Conservation (phyloP, 441 rosid species). For the Adansonia grandidieri region DNA sequence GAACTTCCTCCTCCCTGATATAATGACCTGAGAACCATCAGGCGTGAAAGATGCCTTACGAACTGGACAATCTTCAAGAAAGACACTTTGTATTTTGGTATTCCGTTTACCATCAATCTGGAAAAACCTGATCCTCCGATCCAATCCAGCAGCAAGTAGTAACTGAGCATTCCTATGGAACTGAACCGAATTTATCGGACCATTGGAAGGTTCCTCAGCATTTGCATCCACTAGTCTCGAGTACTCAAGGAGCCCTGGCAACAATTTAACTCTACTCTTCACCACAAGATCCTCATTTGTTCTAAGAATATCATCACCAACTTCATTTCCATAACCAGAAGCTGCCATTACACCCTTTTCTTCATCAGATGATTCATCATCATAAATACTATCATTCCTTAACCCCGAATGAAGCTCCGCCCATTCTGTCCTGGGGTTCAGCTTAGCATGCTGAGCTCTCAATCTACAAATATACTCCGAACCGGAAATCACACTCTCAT, state of each 20-base stretch:
- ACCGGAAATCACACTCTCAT: conserved; percentile 71
- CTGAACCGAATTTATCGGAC: conserved; percentile 75
- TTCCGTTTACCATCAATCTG: conserved; percentile 93
- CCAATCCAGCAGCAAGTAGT: conserved; percentile 78
- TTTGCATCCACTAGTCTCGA: conserved; percentile 83
- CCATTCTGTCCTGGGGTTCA: conserved; percentile 89
- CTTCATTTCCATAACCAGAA: conserved; percentile 41
- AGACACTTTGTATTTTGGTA: conserved; percentile 81
- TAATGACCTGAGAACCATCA: conserved; percentile 86
- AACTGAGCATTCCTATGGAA: conserved; percentile 86
- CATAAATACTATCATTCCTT: conserved; percentile 38
- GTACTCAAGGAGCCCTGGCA: conserved; percentile 78
- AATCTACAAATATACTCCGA: conserved; percentile 71
- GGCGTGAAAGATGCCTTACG: conserved; percentile 82
- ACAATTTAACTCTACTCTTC: conserved; percentile 53
- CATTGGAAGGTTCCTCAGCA: conserved; percentile 57
- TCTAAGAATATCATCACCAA: conserved; percentile 62
- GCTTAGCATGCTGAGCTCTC: conserved; percentile 83
- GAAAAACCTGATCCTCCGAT: conserved; percentile 72
- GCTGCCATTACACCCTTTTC: conserved; percentile 41
- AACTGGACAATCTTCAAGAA: conserved; percentile 87
- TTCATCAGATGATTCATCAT: conserved; percentile 60
- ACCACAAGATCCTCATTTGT: conserved; percentile 80
- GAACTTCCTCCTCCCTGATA: conserved; percentile 88
- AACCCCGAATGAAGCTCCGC: conserved; percentile 52